These are phyloP conservation scores for Fomitopsis pinicola DNA, from an alignment of 1,284 basidiomycete species.

Conservation along the genomic window DNA sequence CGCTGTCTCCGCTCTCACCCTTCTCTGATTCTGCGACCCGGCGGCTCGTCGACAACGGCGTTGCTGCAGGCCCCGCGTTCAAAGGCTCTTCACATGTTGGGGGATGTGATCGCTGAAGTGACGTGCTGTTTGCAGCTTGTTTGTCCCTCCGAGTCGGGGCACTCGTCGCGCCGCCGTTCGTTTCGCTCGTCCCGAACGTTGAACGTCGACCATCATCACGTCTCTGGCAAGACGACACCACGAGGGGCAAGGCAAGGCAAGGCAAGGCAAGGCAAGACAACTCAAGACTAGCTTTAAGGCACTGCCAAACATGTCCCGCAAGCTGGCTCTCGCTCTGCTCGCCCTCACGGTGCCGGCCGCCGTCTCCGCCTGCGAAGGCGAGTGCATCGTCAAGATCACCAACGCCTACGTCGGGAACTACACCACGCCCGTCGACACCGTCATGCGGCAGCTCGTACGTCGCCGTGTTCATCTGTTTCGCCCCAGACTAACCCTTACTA, in stretches of 20 bases:
- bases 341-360: conserved; percentile 24
- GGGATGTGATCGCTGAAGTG: neutral
- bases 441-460: conserved; percentile 38
- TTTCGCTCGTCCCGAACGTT: neutral
- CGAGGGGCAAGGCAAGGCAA: neutral
- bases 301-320: conserved; percentile 13
- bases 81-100: neutral
- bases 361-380: conserved; percentile 61
- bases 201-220: neutral
- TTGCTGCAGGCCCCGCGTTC: too few relatives aligned
- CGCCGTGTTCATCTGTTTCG: neutral
- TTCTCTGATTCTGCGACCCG: too few relatives aligned
- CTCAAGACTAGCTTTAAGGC: neutral
- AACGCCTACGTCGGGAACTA: conserved; percentile 51
- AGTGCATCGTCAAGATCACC: conserved; percentile 59
- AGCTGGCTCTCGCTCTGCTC: conserved; percentile 17
- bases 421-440: conserved; percentile 31
- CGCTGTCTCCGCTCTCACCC: too few relatives aligned
- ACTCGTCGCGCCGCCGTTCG: neutral
- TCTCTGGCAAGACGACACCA: neutral
- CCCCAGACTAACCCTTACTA: conserved; percentile 15
- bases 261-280: neutral
- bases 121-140: neutral
- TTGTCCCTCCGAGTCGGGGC: neutral
- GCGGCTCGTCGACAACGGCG: too few relatives aligned